Evolutionary conservation across 441 rosid species (phyloP).

Genomic region (Populus hybrid): DNA sequence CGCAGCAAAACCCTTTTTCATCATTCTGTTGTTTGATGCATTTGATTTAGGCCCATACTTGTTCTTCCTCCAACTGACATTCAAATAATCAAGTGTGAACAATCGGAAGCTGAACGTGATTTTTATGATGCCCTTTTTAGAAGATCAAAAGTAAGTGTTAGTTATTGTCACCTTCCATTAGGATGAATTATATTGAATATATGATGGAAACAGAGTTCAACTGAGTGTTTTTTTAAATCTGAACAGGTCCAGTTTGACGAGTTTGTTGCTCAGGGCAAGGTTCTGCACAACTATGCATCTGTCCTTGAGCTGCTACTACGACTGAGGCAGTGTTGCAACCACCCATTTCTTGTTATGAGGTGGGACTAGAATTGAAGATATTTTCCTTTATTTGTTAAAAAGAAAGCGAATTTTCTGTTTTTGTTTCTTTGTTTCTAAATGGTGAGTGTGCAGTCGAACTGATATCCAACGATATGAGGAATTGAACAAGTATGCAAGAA

Average conservation of each 20-base stretch:
- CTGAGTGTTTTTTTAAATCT: not conserved
- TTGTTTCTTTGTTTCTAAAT: not conserved
- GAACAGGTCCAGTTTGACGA: conserved; percentile 1
- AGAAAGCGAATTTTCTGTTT: not conserved
- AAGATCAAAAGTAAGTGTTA: not conserved
- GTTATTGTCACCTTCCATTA: not conserved
- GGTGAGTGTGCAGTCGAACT: not conserved
- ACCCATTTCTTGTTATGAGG: conserved; percentile 5
- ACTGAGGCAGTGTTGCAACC: conserved; percentile 6
- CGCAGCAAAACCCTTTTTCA: not conserved
- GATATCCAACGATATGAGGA: not conserved
- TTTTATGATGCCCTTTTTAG: not conserved
- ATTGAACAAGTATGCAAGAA: not conserved
- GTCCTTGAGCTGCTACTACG: not conserved
- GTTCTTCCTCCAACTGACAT: conserved; percentile 31
- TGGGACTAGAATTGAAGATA: not conserved
- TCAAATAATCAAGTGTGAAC: conserved; percentile 56
- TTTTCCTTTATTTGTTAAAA: too few relatives aligned
- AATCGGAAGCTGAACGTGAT: conserved; percentile 24
- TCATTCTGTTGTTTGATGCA: not conserved
- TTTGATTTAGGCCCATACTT: not conserved
- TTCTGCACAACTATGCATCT: not conserved
- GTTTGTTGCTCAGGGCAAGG: not conserved
- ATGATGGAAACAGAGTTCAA: not conserved
- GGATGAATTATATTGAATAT: not conserved